Percentiles rank a stretch among this genome's conserved stretches.
phyloP scores from a whole-genome alignment of 768 basidiomycete species.

The Lactarius hatsudake region DNA sequence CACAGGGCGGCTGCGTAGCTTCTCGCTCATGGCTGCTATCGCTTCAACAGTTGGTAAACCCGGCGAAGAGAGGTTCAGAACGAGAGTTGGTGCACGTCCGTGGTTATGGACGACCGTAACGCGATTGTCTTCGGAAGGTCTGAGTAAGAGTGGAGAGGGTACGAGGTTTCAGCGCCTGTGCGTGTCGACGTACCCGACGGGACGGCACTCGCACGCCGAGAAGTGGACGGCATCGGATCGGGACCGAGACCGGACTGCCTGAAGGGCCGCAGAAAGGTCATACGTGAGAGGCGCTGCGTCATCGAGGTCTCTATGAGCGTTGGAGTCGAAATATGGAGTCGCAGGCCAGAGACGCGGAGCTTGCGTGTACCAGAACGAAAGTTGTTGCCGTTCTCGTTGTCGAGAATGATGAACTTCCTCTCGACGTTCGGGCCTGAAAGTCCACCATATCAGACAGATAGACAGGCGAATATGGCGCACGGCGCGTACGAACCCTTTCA shows the following conservation, averaged over 20 bases:
- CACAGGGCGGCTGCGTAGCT: background rate
- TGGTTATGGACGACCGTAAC: constrained; percentile 12
- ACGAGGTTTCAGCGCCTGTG: background rate
- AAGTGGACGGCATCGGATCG: background rate
- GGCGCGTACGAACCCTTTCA: constrained; percentile 60
- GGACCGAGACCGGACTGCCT: background rate
- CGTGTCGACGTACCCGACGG: background rate
- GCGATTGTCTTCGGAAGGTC: background rate
- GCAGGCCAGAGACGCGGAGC: constrained; percentile 5
- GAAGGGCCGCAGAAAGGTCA: constrained; percentile 13
- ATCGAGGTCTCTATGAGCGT: constrained; percentile 17
- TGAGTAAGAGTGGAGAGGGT: background rate
- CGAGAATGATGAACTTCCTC: constrained; percentile 25
- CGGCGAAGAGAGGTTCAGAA: constrained; percentile 16
- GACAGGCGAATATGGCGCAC: background rate
- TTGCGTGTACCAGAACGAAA: constrained; percentile 23
- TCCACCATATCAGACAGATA: background rate
- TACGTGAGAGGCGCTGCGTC: constrained; percentile 15
- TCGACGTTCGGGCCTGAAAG: constrained; percentile 20
- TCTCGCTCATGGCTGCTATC: constrained; percentile 6
- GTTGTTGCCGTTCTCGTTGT: constrained; percentile 7
- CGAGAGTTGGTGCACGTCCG: constrained; percentile 24
- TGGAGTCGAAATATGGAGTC: constrained; percentile 20
- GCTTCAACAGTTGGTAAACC: constrained; percentile 5
- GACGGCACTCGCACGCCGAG: background rate